phyloP scores from a whole-genome alignment of 2,329 filamentous ascomycete genomes.

The Zasmidium citrigriseum region DNA sequence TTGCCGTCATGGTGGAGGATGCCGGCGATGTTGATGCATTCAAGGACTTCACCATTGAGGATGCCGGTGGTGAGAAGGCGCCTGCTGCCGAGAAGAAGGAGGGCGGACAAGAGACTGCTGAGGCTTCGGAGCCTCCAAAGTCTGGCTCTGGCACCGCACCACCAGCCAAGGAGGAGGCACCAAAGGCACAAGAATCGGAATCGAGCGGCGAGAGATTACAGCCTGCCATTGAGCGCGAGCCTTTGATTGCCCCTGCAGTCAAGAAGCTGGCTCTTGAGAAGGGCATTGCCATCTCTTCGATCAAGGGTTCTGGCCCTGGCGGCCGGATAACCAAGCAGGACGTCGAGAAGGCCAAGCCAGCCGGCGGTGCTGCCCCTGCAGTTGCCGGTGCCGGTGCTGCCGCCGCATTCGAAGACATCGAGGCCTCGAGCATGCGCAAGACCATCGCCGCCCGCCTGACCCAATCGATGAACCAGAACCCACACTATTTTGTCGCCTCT shows the following conservation, averaged over 20 bases:
- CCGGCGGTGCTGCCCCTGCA: conserved; percentile 44
- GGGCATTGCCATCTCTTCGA: conserved; percentile 70
- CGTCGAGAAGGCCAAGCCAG: conserved; percentile 79
- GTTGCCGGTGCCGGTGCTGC: conserved; percentile 55
- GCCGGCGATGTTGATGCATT: conserved; percentile 85
- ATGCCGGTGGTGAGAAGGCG: conserved; percentile 82
- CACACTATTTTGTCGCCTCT: conserved; percentile 95
- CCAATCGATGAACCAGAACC: conserved; percentile 89
- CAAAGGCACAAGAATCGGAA: conserved; percentile 68
- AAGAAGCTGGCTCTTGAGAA: conserved; percentile 84
- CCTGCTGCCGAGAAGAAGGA: conserved; percentile 64
- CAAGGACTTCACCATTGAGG: conserved; percentile 81
- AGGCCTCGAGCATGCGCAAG: conserved; percentile 93
- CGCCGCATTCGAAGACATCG: conserved; percentile 78
- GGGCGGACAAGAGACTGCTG: conserved; percentile 58
- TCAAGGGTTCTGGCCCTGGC: conserved; percentile 85
- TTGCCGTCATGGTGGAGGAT: conserved; percentile 92
- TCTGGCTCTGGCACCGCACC: conserved; percentile 62
- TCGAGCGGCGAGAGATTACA: conserved; percentile 76
- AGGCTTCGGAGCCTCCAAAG: conserved; percentile 61
- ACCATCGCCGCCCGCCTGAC: conserved; percentile 89
- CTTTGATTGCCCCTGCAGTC: conserved; percentile 65
- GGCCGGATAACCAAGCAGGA: conserved; percentile 91
- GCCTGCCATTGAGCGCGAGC: conserved; percentile 80
- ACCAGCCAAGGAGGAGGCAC: conserved; percentile 54